A percentile compares a stretch with the other conserved stretches of the same genome.
Evolutionary conservation across 306 rosid genomes (phyloP).

Genomic region (Sechiopsis laciniata): DNA sequence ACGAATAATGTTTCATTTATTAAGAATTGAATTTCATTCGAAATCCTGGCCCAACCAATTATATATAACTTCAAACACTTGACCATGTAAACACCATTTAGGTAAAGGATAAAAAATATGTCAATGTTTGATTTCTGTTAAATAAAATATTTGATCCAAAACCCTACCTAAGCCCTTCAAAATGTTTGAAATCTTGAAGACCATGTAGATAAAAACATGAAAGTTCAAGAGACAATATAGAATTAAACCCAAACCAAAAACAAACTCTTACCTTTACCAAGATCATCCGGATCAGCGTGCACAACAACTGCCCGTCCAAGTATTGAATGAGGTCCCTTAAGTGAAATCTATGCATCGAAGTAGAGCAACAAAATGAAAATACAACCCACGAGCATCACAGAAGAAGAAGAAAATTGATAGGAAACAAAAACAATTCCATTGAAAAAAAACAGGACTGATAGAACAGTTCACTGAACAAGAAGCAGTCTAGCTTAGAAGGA

Average conservation of each 20-base stretch:
- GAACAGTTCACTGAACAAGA: not conserved
- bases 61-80: not conserved
- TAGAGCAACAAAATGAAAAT: not conserved
- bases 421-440: too few species aligned
- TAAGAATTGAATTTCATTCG: too few species aligned
- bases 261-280: constrained; percentile 49
- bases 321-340: constrained; percentile 54
- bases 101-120: too few species aligned
- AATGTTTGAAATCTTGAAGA: not conserved
- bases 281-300: constrained; percentile 76
- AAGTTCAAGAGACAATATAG: not conserved
- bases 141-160: too few species aligned
- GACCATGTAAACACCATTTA: not conserved
- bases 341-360: constrained; percentile 40
- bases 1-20: too few species aligned
- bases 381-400: not conserved
- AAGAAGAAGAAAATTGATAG: not conserved
- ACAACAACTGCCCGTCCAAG: constrained; percentile 64
- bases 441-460: not conserved
- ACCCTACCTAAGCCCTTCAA: too few species aligned
- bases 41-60: too few species aligned
- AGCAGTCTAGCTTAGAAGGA: not conserved
- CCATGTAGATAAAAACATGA: not conserved
- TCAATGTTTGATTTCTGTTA: too few species aligned
- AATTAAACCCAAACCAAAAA: not conserved